Evolutionary conservation across 441 rosid genomes (phyloP).

Genomic region (Euphorbia schlechtendalii): DNA sequence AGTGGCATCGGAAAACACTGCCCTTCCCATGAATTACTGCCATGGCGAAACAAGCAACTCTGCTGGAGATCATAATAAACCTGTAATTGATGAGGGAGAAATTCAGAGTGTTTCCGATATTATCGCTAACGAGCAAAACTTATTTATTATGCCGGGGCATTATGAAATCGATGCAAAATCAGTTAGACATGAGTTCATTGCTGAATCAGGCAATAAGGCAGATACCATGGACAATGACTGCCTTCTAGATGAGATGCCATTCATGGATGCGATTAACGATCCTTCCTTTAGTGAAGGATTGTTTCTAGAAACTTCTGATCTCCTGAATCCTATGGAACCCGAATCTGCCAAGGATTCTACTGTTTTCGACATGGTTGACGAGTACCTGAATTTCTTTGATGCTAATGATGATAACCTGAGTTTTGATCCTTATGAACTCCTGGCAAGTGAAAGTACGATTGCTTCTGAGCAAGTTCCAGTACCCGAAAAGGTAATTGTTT

Average conservation of each 20-base stretch:
- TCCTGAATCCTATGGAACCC: conserved; percentile 32
- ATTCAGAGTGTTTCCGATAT: conserved; percentile 27
- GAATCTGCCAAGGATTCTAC: conserved; percentile 36
- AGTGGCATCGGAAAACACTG: conserved; percentile 35
- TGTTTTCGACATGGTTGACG: conserved; percentile 53
- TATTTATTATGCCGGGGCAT: conserved; percentile 35
- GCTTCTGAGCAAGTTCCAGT: conserved; percentile 27
- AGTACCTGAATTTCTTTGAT: conserved; percentile 63
- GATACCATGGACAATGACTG: conserved; percentile 28
- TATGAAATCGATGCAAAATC: conserved; percentile 29
- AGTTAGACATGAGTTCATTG: conserved; percentile 35
- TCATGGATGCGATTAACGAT: conserved; percentile 38
- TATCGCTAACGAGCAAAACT: conserved; percentile 33
- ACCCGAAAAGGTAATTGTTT: conserved; percentile 36
- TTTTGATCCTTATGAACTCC: conserved; percentile 46
- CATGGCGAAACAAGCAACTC: conserved; percentile 41
- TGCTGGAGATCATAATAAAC: conserved; percentile 40
- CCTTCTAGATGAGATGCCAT: conserved; percentile 46
- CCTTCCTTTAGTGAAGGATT: conserved; percentile 42
- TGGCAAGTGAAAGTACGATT: conserved; percentile 32
- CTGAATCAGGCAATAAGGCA: conserved; percentile 34
- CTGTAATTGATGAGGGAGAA: conserved; percentile 29
- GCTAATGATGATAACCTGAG: conserved; percentile 40
- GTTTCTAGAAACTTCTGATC: conserved; percentile 65
- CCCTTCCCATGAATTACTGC: conserved; percentile 31